A percentile compares a stretch with the other conserved stretches of the same genome.
These are phyloP conservation scores for Hypomyces perniciosus DNA, from an alignment of 2,329 filamentous ascomycete genomes.

Conservation along the genomic window DNA sequence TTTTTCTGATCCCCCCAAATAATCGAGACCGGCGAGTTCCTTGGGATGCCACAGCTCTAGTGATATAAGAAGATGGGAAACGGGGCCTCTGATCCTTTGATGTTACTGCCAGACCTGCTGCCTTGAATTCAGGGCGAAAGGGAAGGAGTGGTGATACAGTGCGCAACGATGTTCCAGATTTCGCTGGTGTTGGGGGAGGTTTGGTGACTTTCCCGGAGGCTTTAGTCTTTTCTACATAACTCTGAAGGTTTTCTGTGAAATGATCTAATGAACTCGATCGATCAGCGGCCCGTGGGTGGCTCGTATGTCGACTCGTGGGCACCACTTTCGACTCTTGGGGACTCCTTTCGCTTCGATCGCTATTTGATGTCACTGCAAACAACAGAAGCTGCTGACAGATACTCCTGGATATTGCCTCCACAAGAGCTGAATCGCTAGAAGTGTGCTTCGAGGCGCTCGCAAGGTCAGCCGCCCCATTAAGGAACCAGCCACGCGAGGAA, in stretches of 20 bases:
- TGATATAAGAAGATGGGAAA: slow-evolving; percentile 15
- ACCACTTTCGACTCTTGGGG: not conserved
- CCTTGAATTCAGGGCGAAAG: slow-evolving; percentile 47
- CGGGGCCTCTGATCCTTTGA: slow-evolving; percentile 39
- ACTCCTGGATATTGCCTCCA: slow-evolving; percentile 40
- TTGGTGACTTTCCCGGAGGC: slow-evolving; percentile 32
- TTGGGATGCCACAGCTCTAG: slow-evolving; percentile 13
- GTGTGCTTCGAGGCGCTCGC: slow-evolving; percentile 22
- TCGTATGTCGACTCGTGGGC: not conserved
- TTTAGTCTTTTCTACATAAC: slow-evolving; percentile 29
- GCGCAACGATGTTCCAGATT: slow-evolving; percentile 39
- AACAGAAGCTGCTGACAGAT: slow-evolving; percentile 41
- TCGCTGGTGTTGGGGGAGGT: slow-evolving; percentile 34
- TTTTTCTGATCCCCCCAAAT: not conserved
- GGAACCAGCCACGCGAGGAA: slow-evolving; percentile 10
- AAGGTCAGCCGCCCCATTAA: slow-evolving; percentile 13
- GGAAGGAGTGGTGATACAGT: slow-evolving; percentile 50
- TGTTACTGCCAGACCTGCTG: slow-evolving; percentile 51
- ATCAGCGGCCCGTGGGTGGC: slow-evolving; percentile 30
- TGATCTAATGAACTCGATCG: slow-evolving; percentile 36
- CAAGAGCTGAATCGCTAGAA: slow-evolving; percentile 33
- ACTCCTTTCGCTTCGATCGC: slow-evolving; percentile 3
- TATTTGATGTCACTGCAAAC: slow-evolving; percentile 24
- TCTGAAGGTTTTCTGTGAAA: slow-evolving; percentile 26
- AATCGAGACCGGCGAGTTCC: slow-evolving; percentile 4